Conservation (phyloP, 2,329 filamentous ascomycete genomes). For the Tetracladium maxilliforme region DNA sequence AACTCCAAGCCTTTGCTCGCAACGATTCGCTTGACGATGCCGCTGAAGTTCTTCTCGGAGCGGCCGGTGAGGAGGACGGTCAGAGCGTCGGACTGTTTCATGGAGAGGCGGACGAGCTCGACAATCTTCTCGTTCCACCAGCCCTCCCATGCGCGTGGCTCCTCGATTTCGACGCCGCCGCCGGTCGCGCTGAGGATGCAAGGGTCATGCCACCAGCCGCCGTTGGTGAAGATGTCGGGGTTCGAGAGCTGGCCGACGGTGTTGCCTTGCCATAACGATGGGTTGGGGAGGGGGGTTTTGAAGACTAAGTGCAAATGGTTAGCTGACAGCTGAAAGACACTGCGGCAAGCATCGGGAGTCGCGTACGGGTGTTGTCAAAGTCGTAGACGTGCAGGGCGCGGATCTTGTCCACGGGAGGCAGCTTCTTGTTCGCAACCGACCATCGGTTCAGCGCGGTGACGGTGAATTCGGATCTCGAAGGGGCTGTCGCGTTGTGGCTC, state of each 20-base stretch:
- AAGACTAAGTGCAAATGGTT: conserved; percentile 46
- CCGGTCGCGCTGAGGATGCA: conserved; percentile 78
- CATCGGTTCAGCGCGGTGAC: conserved; percentile 68
- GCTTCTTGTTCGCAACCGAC: conserved; percentile 61
- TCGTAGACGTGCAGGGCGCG: conserved; percentile 85
- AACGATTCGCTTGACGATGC: conserved; percentile 70
- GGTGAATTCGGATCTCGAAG: too few relatives aligned
- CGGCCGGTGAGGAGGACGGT: conserved; percentile 81
- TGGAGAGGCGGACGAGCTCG: conserved; percentile 66
- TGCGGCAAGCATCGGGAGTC: too few relatives aligned
- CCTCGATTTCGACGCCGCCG: conserved; percentile 67
- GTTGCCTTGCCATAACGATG: conserved; percentile 66
- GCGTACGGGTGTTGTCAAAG: conserved; percentile 86
- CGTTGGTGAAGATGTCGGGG: conserved; percentile 63
- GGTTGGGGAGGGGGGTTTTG: conserved; percentile 78
- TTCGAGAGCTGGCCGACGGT: conserved; percentile 66
- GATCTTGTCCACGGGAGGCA: conserved; percentile 58
- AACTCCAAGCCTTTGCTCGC: conserved; percentile 68
- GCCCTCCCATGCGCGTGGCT: conserved; percentile 70
- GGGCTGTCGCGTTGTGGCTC: too few relatives aligned
- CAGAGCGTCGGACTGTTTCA: conserved; percentile 71
- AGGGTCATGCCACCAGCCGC: conserved; percentile 95
- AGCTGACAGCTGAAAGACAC: too few relatives aligned
- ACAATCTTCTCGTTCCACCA: conserved; percentile 95
- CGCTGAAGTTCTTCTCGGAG: conserved; percentile 60